phyloP scores from a whole-genome alignment of 768 basidiomycete species.

The Rhizopogon vulgaris region DNA sequence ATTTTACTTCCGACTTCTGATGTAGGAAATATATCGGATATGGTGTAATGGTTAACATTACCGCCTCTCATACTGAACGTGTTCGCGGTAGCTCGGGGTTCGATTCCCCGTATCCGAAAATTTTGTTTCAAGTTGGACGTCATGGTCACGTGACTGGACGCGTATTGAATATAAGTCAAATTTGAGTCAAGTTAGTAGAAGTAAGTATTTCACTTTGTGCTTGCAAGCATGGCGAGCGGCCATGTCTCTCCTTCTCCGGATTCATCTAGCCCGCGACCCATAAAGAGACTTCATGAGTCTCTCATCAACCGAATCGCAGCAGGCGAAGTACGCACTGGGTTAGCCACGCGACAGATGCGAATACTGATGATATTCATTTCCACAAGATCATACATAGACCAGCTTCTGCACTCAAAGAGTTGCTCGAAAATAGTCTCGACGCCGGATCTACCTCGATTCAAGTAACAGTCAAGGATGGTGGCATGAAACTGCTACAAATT shows the following conservation, averaged over 20 bases:
- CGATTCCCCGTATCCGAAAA: slow-evolving; percentile 46
- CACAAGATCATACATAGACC: slow-evolving; percentile 81
- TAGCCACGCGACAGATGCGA: not conserved
- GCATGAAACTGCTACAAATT: slow-evolving; percentile 90
- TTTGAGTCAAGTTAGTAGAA: no score
- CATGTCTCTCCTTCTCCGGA: slow-evolving; percentile 9
- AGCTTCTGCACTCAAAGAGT: slow-evolving; percentile 91
- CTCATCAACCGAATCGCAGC: slow-evolving; percentile 90
- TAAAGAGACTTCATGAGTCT: slow-evolving; percentile 70
- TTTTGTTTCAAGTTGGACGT: no score
- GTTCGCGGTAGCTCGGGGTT: slow-evolving; percentile 49
- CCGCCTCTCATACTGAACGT: no score
- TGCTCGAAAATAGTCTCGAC: slow-evolving; percentile 94
- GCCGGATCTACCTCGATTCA: slow-evolving; percentile 85
- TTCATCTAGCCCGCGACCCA: slow-evolving; percentile 49
- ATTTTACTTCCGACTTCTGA: no score
- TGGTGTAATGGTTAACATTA: no score
- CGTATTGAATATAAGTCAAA: no score
- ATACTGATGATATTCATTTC: slow-evolving; percentile 13
- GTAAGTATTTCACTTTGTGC: no score
- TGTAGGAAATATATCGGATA: no score
- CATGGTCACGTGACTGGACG: no score
- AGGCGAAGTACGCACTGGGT: slow-evolving; percentile 43
- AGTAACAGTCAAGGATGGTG: slow-evolving; percentile 90
- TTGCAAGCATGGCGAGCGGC: not conserved